Evolutionary conservation across 2,329 filamentous ascomycete species (phyloP), one percentile per base, ranked within the genome.

Genomic region (Alternaria sp.): DNA sequence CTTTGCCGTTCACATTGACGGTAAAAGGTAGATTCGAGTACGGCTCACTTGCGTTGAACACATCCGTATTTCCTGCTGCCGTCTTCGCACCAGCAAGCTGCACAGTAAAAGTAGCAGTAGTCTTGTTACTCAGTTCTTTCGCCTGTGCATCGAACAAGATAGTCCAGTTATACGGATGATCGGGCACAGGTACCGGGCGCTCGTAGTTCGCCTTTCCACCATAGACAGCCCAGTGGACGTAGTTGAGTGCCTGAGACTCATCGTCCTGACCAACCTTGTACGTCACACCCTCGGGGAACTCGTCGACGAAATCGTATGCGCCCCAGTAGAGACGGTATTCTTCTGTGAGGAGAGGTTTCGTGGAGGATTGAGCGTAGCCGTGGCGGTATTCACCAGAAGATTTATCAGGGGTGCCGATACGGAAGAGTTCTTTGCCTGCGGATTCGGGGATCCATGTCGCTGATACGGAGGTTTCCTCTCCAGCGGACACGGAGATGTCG

Each of bases 171-270:
- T 72, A 52, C 65, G 62, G 44, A 64, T 72, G 45, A 53, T 63
- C 85, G 83, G 74, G 55, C 44, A 54, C 78, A 51, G 81, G 45
- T 81, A 76, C 1, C 80, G 74, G 0, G 4, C 85, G 80, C 3
- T 81, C 49, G 4, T 74, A 82, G 72, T 87, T 85, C 1, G 80
- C 85, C 28, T 84, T 78, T 1, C 85, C 85, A 1, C 87, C 87
- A 66, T 88, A 89, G 9, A 87, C 86, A 58, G 84, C 85, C 88
- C 87, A 90, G 71, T 90, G 88, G 4, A 89, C 84, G 57, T 89
- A 89, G 74, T 90, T 90, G 61, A 88, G 80, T 6, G 57, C 57
- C n/a, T 40, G 27, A 10, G 66, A 88, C 85, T 11, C 77, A 72
- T 18, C 79, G 79, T 27, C 85, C 74, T 61, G 74, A 10, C 87